These are phyloP conservation scores for Pythium brachiatum DNA, from an alignment of 352 stramenopile genomes.

Conservation along the genomic window DNA sequence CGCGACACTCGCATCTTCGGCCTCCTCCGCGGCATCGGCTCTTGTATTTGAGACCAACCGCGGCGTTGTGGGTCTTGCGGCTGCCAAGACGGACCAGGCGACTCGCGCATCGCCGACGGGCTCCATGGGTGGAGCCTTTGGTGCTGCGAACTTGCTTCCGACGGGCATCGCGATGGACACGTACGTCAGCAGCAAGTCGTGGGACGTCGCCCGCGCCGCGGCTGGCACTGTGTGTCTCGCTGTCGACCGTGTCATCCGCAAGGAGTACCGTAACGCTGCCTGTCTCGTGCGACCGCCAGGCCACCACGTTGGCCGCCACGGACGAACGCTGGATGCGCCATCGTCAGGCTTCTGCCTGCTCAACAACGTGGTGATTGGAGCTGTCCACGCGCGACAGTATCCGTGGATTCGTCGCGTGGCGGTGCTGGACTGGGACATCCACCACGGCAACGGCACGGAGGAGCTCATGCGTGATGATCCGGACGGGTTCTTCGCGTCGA, in stretches of 20 bases:
- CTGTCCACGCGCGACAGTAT: slow-evolving; percentile 94
- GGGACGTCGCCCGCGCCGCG: slow-evolving; percentile 76
- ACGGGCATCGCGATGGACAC: slow-evolving; percentile 77
- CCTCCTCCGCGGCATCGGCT: slow-evolving; percentile 32
- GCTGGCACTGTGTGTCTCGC: slow-evolving; percentile 78
- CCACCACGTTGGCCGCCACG: slow-evolving; percentile 89
- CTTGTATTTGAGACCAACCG: slow-evolving; percentile 82
- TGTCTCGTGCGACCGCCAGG: slow-evolving; percentile 90
- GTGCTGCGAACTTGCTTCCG: slow-evolving; percentile 58
- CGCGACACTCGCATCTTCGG: slow-evolving; percentile 23
- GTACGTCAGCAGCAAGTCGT: slow-evolving; percentile 84
- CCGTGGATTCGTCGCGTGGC: slow-evolving; percentile 92
- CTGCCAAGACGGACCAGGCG: slow-evolving; percentile 24
- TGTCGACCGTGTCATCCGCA: slow-evolving; percentile 76
- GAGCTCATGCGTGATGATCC: slow-evolving; percentile 79
- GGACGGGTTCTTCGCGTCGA: slow-evolving; percentile 82
- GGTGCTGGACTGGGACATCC: slow-evolving; percentile 99
- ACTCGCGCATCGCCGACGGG: slow-evolving; percentile 40
- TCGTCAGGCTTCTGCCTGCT: slow-evolving; percentile 97
- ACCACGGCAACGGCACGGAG: slow-evolving; percentile 99
- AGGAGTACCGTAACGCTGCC: slow-evolving; percentile 79
- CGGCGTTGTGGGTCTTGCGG: slow-evolving; percentile 46
- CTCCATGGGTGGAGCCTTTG: slow-evolving; percentile 65
- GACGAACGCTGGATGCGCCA: slow-evolving; percentile 60
- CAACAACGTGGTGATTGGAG: slow-evolving; percentile 98